Percentiles rank a stretch among this genome's conserved stretches.
Conservation (phyloP, 768 basidiomycete species). For the Thelephora aurantiotincta region DNA sequence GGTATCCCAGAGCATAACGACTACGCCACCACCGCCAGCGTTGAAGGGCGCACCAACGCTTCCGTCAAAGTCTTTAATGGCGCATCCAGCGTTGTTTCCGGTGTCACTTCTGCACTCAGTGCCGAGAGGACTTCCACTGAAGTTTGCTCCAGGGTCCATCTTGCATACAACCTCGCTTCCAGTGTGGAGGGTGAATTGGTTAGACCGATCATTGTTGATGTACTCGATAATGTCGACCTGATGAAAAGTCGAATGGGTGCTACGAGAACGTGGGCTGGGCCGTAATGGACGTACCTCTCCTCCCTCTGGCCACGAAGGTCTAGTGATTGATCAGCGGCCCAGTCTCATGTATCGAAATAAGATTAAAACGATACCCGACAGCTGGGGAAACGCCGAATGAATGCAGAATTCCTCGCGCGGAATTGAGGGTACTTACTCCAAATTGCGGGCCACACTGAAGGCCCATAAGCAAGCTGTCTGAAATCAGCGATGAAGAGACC, state of each 20-base stretch:
- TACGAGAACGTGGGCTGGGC: conserved; percentile 2
- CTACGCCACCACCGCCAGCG: conserved; percentile 29
- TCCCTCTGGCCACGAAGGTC: conserved; percentile 9
- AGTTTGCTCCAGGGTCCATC: conserved; percentile 15
- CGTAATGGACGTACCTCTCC: conserved; percentile 1
- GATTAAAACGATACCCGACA: conserved; percentile 7
- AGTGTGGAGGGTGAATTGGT: conserved; percentile 31
- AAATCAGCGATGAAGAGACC: conserved; percentile 75
- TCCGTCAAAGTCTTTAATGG: conserved; percentile 18
- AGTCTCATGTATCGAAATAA: neutral
- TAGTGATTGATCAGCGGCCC: neutral
- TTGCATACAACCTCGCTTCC: conserved; percentile 19
- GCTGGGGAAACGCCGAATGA: too few relatives aligned
- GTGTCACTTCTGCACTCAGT: conserved; percentile 18
- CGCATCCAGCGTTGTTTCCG: conserved; percentile 27
- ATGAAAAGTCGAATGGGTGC: conserved; percentile 6
- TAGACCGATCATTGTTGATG: conserved; percentile 24
- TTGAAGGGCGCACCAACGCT: conserved; percentile 31
- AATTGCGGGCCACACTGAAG: conserved; percentile 48
- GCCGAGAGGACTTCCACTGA: conserved; percentile 17
- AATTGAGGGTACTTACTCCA: conserved; percentile 16
- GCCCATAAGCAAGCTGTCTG: conserved; percentile 56
- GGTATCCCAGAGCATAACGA: conserved; percentile 22
- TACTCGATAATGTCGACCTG: conserved; percentile 30
- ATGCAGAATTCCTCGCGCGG: too few relatives aligned